Base-by-base conservation (phyloP, 2,329 filamentous ascomycete species). In the Botryotinia globosa region DNA sequence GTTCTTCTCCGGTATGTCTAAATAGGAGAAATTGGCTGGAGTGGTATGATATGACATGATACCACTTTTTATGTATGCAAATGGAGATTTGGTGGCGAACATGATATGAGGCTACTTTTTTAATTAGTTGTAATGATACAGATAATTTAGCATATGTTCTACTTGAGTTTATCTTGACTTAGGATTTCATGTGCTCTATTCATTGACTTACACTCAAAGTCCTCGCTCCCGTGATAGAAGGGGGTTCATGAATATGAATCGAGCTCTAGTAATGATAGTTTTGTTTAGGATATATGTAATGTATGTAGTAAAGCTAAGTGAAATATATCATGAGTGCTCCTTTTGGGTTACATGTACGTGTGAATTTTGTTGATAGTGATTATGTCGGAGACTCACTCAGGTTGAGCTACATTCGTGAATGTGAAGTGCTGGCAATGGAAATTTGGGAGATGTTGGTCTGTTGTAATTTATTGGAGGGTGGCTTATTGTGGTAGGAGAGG, bases 371-470 rank as follows among this genome's bases (percentile, higher is more conserved):
- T 1, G 8, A 29, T 54, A 29, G 7, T 54, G 25, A 8, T 16
- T 7, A 0, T 1, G 3, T 29, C 6, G 14, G 3, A n/a, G 5
- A 39, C 37, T 39, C 37, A n/a, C 25, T 14, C 7, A 54, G 25
- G 1, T n/a, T 54, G 5, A 54, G 5, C 12, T 29, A 5, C 0
- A 29, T 54, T 29, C 3, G 3, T 54, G n/a, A 8, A 54, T 8
- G n/a, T n/a, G n/a, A 29, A 29, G 2, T 51, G 5, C 29, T 29
- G 14, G 8, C 16, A 16, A 4, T 54, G 3, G 0, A 1, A 7
- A 8, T n/a, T 16, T 54, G 48, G n/a, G n/a, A 54, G n/a, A 54
- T 54, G 0, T 18, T 29, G 7, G n/a, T 29, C 25, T 16, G 6
- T 18, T 54, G n/a, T 54, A 12, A 14, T 10, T 51, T 25, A 25